Percentiles rank a stretch among this genome's conserved stretches.
These are phyloP conservation scores for Naganishia sp. DNA, from an alignment of 1,284 basidiomycete species.

Conservation along the genomic window DNA sequence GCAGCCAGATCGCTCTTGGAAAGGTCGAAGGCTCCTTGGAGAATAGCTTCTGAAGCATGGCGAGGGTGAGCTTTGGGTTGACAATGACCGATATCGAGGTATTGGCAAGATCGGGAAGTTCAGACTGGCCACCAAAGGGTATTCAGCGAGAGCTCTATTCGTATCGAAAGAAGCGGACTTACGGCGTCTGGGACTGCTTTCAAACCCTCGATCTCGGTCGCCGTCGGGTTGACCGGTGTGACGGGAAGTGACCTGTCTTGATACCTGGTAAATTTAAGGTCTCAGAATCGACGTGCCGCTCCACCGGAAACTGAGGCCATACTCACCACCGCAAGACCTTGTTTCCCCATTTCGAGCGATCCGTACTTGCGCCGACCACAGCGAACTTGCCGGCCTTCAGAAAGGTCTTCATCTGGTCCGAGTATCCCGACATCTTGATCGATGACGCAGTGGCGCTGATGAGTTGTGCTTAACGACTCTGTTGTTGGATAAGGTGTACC, in stretches of 20 bases:
- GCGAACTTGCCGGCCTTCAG: conserved; percentile 66
- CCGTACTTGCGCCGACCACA: conserved; percentile 76
- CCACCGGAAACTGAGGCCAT: not conserved
- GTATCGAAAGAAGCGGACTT: conserved; percentile 44
- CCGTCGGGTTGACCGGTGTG: conserved; percentile 64
- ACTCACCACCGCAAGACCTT: conserved; percentile 58
- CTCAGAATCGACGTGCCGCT: conserved; percentile 29
- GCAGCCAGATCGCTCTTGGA: conserved; percentile 75
- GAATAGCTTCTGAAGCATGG: conserved; percentile 55
- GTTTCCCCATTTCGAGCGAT: conserved; percentile 71
- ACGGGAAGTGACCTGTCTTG: conserved; percentile 57
- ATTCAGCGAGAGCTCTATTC: conserved; percentile 64
- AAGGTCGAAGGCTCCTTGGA: conserved; percentile 65
- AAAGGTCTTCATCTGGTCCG: conserved; percentile 57
- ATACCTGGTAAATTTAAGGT: conserved; percentile 65
- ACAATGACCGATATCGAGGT: conserved; percentile 81
- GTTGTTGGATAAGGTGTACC: too few species aligned
- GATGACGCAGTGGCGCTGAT: too few species aligned
- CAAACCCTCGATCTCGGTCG: conserved; percentile 44
- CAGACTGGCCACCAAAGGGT: conserved; percentile 59
- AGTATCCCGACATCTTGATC: conserved; percentile 18
- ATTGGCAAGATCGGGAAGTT: conserved; percentile 64
- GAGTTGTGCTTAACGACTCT: too few species aligned
- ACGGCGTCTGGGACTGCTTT: conserved; percentile 41
- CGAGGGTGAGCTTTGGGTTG: conserved; percentile 61